Evolutionary conservation across 768 basidiomycete genomes (phyloP).

Genomic region (Serendipita indica): DNA sequence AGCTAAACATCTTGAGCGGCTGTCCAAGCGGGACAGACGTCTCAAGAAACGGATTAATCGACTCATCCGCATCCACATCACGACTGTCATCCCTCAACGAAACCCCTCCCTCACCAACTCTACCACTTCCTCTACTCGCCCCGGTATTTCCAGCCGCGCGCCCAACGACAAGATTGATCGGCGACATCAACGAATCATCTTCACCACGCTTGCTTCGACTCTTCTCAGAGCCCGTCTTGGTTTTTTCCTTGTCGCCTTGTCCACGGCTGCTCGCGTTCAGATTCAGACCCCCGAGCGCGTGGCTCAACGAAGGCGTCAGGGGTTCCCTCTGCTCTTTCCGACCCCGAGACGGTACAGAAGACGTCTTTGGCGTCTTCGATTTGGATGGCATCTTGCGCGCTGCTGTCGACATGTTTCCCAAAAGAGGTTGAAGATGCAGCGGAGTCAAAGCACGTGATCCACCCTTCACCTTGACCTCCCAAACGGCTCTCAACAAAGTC

Average conservation of each 20-base stretch:
- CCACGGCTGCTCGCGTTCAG: neutral
- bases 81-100: too few species aligned
- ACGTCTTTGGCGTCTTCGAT: neutral
- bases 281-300: neutral
- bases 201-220: neutral
- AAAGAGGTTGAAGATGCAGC: too few species aligned
- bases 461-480: too few species aligned
- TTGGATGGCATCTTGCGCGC: neutral
- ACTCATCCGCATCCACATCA: neutral
- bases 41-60: slow-evolving; percentile 7
- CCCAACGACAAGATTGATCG: neutral
- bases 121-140: too few species aligned
- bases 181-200: neutral
- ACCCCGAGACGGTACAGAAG: neutral
- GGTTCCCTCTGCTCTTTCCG: neutral
- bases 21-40: slow-evolving; percentile 2
- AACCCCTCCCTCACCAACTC: too few species aligned
- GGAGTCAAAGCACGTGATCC: too few species aligned
- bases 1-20: slow-evolving; percentile 1
- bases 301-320: slow-evolving; percentile 9
- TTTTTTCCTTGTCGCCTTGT: neutral
- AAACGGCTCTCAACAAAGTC: too few species aligned
- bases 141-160: too few species aligned
- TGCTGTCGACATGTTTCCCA: neutral
- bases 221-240: too few species aligned